Percentiles rank a stretch among this genome's conserved stretches.
phyloP scores from a whole-genome alignment of 1,284 basidiomycete species.

The Apiotrichum siamense region DNA sequence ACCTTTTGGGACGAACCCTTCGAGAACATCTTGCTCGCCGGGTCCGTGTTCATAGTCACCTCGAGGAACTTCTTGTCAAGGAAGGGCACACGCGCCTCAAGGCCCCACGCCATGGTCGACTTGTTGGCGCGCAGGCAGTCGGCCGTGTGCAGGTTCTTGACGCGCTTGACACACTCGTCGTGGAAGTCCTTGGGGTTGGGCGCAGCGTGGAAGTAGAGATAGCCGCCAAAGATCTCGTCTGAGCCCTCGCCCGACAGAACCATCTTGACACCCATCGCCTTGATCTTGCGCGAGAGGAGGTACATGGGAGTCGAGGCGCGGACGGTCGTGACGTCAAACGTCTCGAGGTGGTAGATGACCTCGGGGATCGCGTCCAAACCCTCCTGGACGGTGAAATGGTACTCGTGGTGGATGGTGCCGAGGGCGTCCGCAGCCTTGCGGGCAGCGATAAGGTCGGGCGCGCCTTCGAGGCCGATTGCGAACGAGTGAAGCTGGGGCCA shows the following conservation, averaged over 20 bases:
- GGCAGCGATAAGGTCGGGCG: slow-evolving; percentile 91
- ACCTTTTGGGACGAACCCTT: slow-evolving; percentile 70
- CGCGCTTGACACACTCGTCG: slow-evolving; percentile 88
- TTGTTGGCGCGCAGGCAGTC: slow-evolving; percentile 98
- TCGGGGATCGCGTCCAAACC: slow-evolving; percentile 96
- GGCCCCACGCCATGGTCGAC: slow-evolving; percentile 99
- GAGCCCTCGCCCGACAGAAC: slow-evolving; percentile 96
- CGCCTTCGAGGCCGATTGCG: slow-evolving; percentile 91
- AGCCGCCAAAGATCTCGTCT: slow-evolving; percentile 96
- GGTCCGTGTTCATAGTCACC: slow-evolving; percentile 83
- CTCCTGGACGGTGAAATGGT: slow-evolving; percentile 97
- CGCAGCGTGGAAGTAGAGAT: slow-evolving; percentile 99
- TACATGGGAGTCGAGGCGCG: slow-evolving; percentile 84
- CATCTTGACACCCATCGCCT: slow-evolving; percentile 99
- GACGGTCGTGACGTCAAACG: slow-evolving; percentile 98
- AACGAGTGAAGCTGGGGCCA: slow-evolving; percentile 99
- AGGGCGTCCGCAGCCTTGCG: slow-evolving; percentile 89
- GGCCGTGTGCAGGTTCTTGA: slow-evolving; percentile 96
- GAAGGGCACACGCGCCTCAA: slow-evolving; percentile 98
- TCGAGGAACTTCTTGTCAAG: slow-evolving; percentile 96
- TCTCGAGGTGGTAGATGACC: slow-evolving; percentile 98
- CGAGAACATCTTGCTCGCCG: slow-evolving; percentile 82
- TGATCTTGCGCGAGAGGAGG: slow-evolving; percentile 94
- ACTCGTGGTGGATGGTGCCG: slow-evolving; percentile 95
- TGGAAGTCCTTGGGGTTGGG: slow-evolving; percentile 86